Base-by-base conservation (phyloP, 140 eudicot genomes). In the Senecio squalidus region DNA sequence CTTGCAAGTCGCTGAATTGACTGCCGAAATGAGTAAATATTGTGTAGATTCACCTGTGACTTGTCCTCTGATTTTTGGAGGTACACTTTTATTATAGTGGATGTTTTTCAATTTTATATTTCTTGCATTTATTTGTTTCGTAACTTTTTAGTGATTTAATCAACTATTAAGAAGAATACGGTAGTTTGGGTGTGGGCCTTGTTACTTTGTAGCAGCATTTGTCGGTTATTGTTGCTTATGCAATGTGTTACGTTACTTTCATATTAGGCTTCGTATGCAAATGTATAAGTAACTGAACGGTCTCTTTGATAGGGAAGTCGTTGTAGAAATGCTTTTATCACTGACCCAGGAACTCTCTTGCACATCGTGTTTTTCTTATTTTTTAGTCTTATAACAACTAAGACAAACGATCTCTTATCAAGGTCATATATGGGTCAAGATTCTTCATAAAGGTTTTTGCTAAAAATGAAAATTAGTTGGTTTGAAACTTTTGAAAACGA, bases 61-160 rank as follows among this genome's bases (percentile, higher is more conserved):
- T 22, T 83, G 91, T 70, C 98, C 98, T 17, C 71, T 91, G 26
- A 91, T 91, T 57, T 91, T 91, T 70, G 98, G 98, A 80, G 97
- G 97, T 90, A 64, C 62, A 50, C 2, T 59, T 7, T 36, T 18
- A 39, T 22, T 31, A 6, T 47, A 16, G 55, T 49, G 18, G 4
- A 36, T 30, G 36, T 33, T 64, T 36, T 14, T 27, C 13, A 16
- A 24, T 54, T 5, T 36, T 28, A 9, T 41, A 43, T 28, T 23
- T 6, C 5, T 27, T 8, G 3, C 33, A 11, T 64, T 17, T 15
- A 20, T 41, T 7, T 60, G 24, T 9, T 38, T 43, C 17, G 5
- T 28, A 61, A 45, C 31, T 45, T 60, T 9, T n/a, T 25, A 54
- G 6, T 7, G 13, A 4, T 29, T 14, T 28, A 7, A 17, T 46